A percentile compares a stretch with the other conserved stretches of the same genome.
These are phyloP conservation scores for Adansonia gregorii DNA, from an alignment of 441 rosid species.

Conservation along the genomic window DNA sequence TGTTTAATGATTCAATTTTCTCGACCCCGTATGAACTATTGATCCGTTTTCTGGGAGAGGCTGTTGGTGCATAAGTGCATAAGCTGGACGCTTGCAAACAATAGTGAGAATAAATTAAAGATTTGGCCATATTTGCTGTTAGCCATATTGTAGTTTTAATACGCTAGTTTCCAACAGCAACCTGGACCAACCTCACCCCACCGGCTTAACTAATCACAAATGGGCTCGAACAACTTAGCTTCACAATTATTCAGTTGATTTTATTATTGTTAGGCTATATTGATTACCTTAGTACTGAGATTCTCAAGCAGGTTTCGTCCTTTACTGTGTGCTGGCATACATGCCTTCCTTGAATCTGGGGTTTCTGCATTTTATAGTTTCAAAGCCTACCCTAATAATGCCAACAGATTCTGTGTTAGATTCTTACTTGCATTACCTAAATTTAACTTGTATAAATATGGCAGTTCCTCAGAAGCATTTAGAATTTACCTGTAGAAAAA, in stretches of 20 bases:
- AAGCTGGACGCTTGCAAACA: conserved; percentile 4
- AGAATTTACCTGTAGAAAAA: too few species aligned
- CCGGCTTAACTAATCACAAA: neutral
- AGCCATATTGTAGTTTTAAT: neutral
- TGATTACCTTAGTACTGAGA: neutral
- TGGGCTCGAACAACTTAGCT: neutral
- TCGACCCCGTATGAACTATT: neutral
- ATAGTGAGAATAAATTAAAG: conserved; percentile 7
- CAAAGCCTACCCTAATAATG: too few species aligned
- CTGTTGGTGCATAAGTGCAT: too few species aligned
- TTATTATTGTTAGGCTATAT: neutral
- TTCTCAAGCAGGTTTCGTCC: neutral
- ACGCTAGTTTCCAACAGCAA: neutral
- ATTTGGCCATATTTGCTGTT: conserved; percentile 11
- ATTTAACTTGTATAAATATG: neutral
- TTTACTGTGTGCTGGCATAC: neutral
- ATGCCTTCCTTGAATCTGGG: neutral
- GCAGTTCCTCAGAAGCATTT: neutral
- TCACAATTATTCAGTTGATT: neutral
- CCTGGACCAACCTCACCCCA: neutral
- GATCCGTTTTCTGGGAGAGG: conserved; percentile 7
- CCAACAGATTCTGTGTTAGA: neutral
- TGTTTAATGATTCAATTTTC: neutral
- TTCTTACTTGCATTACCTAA: neutral
- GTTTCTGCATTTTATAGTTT: neutral